Conservation (phyloP, 352 stramenopile species). For the Globisporangium abappressorium region DNA sequence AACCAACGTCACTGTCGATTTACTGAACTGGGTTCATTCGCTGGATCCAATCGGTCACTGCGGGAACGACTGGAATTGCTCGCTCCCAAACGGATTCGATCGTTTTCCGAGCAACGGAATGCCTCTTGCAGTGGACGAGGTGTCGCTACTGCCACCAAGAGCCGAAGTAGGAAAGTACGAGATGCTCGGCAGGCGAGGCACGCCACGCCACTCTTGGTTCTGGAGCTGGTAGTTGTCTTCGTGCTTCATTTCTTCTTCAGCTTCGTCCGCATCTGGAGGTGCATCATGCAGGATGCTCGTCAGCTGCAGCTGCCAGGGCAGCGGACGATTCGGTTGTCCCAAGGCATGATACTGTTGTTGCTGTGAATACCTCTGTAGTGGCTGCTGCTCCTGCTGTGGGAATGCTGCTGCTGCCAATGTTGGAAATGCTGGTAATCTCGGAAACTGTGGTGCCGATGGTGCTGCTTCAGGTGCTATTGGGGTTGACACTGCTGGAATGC, state of each 20-base stretch:
- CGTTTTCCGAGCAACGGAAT: constrained; percentile 2
- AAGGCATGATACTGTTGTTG: background rate
- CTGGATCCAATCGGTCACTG: background rate
- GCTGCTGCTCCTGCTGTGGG: background rate
- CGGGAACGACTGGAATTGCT: background rate
- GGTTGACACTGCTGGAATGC: background rate
- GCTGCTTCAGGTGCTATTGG: background rate
- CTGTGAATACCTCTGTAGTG: background rate
- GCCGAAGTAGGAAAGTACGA: constrained; percentile 8
- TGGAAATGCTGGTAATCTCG: background rate
- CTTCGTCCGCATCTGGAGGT: background rate
- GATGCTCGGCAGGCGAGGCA: constrained; percentile 3
- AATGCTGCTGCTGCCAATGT: background rate
- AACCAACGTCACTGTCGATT: background rate
- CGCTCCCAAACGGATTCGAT: background rate
- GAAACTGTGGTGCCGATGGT: background rate
- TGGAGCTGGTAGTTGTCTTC: background rate
- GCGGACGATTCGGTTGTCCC: background rate
- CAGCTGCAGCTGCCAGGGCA: constrained; percentile 18
- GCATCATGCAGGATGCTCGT: background rate
- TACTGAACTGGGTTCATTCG: background rate
- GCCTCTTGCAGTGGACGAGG: background rate
- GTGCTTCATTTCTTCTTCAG: constrained; percentile 6
- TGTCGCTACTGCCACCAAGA: background rate
- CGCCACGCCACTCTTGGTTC: background rate